Evolutionary conservation across 2,329 filamentous ascomycete genomes (phyloP), one percentile per base, ranked within the genome.

Genomic region (Daldinia eschscholtzii): DNA sequence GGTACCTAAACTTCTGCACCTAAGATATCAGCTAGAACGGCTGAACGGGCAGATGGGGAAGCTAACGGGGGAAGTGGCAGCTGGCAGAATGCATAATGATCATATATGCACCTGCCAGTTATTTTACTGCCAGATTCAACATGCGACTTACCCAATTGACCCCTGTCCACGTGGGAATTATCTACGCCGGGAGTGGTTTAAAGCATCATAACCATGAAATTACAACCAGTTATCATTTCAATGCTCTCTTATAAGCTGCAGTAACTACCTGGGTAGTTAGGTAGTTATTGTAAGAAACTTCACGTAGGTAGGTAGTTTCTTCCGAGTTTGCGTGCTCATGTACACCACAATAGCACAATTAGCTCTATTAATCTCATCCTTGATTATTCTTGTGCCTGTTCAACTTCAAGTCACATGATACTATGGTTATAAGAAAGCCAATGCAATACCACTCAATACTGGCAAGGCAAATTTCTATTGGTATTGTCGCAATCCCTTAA

Each of bases 101-200:
- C 52, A 28, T 42, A 37, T 10, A 9, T 20, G 39, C 65, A 65
- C 37, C 61, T 68, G 55, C 58, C 50, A 58, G 23, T 3, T 46
- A n/a, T 44, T 12, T 39, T 15, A 59, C 20, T 48, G 20, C 20
- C 12, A 48, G 23, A 28, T 26, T 48, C 30, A 33, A 33, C 20
- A 23, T 23, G 20, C 30, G 33, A 13, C 33, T 52, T 52, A 0
- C 4, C 26, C 46, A n/a, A 52, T 18, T 12, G n/a, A 33, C 55
- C 66, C 66, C 61, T 63, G 66, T 63, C 61, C 70, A 72, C 70
- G 67, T 72, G 70, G 67, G 64, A 46, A 56, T 48, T 63, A 18
- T 67, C 50, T 60, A 70, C 55, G 10, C 58, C 20, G n/a, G 61
- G 67, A 72, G 44, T 70, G 64, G 70, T 58, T 53, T 67, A 57